Percentiles rank a stretch among this genome's conserved stretches.
Conservation (phyloP, 1,139 yeast species). For the Candida buenavistaensis region DNA sequence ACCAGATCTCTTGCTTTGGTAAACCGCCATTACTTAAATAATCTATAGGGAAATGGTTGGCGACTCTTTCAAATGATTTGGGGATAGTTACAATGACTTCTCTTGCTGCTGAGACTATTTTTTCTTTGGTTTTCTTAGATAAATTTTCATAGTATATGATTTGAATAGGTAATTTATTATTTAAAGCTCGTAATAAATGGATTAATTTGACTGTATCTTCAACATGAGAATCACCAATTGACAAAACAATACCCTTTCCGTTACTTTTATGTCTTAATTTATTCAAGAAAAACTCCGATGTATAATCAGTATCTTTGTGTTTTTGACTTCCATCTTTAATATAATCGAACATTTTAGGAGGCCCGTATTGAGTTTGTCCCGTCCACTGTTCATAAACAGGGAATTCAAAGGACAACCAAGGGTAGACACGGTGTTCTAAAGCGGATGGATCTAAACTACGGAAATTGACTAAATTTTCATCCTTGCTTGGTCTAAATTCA, state of each 20-base stretch:
- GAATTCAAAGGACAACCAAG: conserved; percentile 43
- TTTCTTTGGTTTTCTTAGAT: conserved; percentile 22
- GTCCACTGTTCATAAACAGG: conserved; percentile 51
- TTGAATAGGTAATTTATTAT: conserved; percentile 39
- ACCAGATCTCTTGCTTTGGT: conserved; percentile 43
- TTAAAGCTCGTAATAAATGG: conserved; percentile 28
- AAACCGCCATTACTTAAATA: conserved; percentile 24
- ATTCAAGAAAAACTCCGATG: conserved; percentile 22
- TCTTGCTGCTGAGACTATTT: conserved; percentile 28
- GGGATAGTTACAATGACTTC: conserved; percentile 26
- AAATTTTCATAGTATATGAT: conserved; percentile 28
- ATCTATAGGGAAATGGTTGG: conserved; percentile 23
- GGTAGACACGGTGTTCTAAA: conserved; percentile 45
- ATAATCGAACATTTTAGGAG: conserved; percentile 35
- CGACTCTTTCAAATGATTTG: conserved; percentile 19
- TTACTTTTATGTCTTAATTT: conserved; percentile 22
- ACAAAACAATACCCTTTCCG: conserved; percentile 41
- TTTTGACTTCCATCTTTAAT: conserved; percentile 15
- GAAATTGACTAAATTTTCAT: conserved; percentile 14
- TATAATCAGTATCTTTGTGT: conserved; percentile 3
- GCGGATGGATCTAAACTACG: conserved; percentile 16
- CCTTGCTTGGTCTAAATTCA: conserved; percentile 12
- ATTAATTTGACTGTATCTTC: conserved; percentile 29
- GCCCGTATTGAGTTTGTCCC: conserved; percentile 36
- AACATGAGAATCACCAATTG: conserved; percentile 32